Evolutionary conservation across 768 basidiomycete species (phyloP).

Genomic region (Mrakia hoshinonis): DNA sequence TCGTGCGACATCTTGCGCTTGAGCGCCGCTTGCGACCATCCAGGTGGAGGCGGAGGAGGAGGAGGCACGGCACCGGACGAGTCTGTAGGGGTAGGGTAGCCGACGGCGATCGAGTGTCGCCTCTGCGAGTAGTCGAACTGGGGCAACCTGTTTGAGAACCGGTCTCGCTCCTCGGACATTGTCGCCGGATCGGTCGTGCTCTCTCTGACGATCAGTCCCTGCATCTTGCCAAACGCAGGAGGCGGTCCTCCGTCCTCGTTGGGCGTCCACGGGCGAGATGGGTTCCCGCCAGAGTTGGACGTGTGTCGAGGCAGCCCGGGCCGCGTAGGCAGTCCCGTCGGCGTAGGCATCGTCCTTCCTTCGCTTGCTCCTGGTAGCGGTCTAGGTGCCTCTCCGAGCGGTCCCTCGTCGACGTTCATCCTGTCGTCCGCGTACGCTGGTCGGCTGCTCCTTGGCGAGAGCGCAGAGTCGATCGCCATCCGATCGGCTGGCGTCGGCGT

Average conservation of each 20-base stretch:
- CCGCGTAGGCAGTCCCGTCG: background rate
- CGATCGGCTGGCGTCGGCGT: background rate
- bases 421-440: background rate
- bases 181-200: background rate
- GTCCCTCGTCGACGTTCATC: background rate
- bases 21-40: background rate
- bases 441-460: background rate
- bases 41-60: background rate
- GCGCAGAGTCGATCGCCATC: background rate
- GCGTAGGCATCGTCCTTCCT: background rate
- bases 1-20: slow-evolving; percentile 75
- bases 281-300: slow-evolving; percentile 9
- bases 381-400: background rate
- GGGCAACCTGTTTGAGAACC: slow-evolving; percentile 42
- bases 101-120: slow-evolving; percentile 61
- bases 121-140: slow-evolving; percentile 63
- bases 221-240: slow-evolving; percentile 1
- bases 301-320: background rate
- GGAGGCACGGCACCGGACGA: slow-evolving; percentile 3
- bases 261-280: slow-evolving; percentile 4
- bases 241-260: background rate
- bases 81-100: slow-evolving; percentile 36
- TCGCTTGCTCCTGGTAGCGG: background rate
- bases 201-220: background rate
- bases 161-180: slow-evolving; percentile 12